These are phyloP conservation scores for Solanum raphanifolium DNA, from an alignment of 257 asterid genomes.

Conservation along the genomic window DNA sequence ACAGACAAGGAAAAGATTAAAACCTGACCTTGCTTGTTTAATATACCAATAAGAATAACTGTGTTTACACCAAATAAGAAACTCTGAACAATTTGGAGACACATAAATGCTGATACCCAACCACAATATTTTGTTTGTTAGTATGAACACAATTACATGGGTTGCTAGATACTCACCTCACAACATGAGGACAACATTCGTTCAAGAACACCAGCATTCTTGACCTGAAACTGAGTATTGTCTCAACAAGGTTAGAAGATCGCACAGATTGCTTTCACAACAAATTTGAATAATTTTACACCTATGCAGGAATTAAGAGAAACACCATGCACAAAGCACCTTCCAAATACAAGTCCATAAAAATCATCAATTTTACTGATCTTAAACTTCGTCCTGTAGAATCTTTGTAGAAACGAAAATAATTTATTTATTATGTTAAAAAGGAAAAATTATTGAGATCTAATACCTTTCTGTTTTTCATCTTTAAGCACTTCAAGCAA, in stretches of 20 bases:
- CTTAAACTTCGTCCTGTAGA: background rate
- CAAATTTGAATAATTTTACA: background rate
- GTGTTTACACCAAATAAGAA: background rate
- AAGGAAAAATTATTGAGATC: background rate
- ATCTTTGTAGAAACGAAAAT: background rate
- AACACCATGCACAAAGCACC: background rate
- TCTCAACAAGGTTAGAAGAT: slow-evolving; percentile 2
- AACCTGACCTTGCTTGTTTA: background rate
- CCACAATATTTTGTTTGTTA: background rate
- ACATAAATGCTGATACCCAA: background rate
- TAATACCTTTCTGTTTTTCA: slow-evolving; percentile 67
- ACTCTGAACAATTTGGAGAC: background rate
- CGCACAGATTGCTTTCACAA: background rate
- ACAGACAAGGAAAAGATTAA: background rate
- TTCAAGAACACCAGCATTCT: slow-evolving; percentile 50
- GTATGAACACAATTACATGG: background rate
- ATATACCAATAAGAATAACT: background rate
- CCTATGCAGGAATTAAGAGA: background rate
- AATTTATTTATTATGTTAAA: background rate
- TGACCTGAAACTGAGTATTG: slow-evolving; percentile 40
- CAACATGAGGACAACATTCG: slow-evolving; percentile 63
- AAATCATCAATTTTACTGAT: background rate
- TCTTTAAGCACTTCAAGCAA: slow-evolving; percentile 79
- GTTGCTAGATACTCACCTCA: slow-evolving; percentile 43
- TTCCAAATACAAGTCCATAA: background rate